Evolutionary conservation across 495 filamentous ascomycete species (phyloP).

Genomic region (Tricharina praecox): DNA sequence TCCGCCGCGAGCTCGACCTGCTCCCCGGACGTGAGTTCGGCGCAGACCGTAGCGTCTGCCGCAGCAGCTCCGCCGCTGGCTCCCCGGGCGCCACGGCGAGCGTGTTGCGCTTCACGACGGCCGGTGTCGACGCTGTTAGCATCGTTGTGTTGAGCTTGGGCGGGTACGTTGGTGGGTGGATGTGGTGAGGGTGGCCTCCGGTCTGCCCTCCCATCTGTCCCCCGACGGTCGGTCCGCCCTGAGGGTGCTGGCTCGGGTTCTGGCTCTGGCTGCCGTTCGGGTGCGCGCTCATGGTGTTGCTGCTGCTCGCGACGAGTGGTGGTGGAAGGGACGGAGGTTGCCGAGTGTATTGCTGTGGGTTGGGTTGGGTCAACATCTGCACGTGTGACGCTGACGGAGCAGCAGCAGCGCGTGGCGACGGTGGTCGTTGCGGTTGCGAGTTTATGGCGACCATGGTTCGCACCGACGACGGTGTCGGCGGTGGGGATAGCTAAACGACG

Average conservation of each 20-base stretch:
- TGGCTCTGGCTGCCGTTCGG: background rate
- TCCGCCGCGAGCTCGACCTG: constrained; percentile 21
- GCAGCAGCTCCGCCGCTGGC: constrained; percentile 21
- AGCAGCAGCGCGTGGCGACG: too few relatives aligned
- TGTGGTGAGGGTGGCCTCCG: background rate
- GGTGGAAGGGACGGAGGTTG: background rate
- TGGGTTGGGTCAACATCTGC: background rate
- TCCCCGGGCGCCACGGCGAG: constrained; percentile 18
- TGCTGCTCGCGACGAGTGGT: too few relatives aligned
- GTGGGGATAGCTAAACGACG: too few relatives aligned
- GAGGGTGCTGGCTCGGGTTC: background rate
- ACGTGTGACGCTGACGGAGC: too few relatives aligned
- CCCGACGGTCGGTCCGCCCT: too few relatives aligned
- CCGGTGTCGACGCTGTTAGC: too few relatives aligned
- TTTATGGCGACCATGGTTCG: too few relatives aligned
- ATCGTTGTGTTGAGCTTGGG: background rate
- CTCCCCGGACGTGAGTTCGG: constrained; percentile 17
- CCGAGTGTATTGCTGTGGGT: background rate
- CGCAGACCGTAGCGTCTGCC: constrained; percentile 21
- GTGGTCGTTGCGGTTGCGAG: too few relatives aligned
- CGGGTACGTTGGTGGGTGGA: background rate
- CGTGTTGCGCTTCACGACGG: too few relatives aligned
- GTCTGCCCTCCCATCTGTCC: too few relatives aligned
- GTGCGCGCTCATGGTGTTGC: constrained; percentile 1
- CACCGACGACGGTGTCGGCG: too few relatives aligned